These are phyloP conservation scores for Inga oerstediana DNA, from an alignment of 306 rosid genomes.

Conservation along the genomic window DNA sequence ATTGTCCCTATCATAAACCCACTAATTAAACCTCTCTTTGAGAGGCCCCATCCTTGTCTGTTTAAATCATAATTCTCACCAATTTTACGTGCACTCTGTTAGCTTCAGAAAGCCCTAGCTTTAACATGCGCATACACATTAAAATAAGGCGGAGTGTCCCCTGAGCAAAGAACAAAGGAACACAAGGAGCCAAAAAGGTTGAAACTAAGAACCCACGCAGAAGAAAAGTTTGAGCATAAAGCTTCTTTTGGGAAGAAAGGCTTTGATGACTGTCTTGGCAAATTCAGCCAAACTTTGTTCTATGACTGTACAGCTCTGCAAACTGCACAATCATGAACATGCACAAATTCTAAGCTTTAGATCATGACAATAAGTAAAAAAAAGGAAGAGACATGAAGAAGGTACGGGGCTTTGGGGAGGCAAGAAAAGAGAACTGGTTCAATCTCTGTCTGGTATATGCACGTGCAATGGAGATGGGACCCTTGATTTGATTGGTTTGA, in stretches of 20 bases:
- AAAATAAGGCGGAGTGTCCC: constrained; percentile 37
- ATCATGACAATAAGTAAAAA: not conserved
- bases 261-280: constrained; percentile 13
- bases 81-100: constrained; percentile 22
- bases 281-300: constrained; percentile 8
- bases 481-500: not conserved
- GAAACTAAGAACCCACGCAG: constrained; percentile 20
- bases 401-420: constrained; percentile 9
- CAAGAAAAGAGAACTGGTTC: constrained; percentile 26
- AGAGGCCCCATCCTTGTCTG: constrained; percentile 13
- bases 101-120: constrained; percentile 17
- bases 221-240: constrained; percentile 10
- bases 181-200: constrained; percentile 32
- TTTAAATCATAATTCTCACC: not conserved
- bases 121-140: constrained; percentile 15
- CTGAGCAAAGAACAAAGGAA: constrained; percentile 31
- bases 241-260: constrained; percentile 23
- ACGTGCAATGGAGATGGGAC: constrained; percentile 53
- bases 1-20: constrained; percentile 29
- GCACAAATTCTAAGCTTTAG: not conserved
- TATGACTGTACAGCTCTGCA: not conserved
- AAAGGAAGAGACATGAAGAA: constrained; percentile 4
- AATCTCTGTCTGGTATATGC: constrained; percentile 32
- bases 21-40: not conserved
- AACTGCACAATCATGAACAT: constrained; percentile 1